These are phyloP conservation scores for Solanum rostratum DNA, from an alignment of 257 asterid species.

Conservation along the genomic window DNA sequence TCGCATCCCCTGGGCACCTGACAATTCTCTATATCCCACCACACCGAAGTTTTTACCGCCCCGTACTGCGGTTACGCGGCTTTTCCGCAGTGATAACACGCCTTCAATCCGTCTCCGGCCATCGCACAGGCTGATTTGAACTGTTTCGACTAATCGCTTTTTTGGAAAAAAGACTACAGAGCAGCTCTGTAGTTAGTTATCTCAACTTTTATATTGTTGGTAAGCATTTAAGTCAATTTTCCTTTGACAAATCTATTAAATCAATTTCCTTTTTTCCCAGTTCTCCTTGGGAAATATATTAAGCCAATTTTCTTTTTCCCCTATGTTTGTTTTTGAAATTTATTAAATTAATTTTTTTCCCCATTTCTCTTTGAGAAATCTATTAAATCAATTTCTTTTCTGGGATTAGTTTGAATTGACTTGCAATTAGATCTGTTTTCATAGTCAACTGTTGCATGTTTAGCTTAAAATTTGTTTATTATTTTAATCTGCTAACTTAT, in stretches of 20 bases:
- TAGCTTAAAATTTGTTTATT: neutral
- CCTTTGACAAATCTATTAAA: no score
- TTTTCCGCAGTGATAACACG: neutral
- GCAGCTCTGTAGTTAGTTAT: conserved; percentile 12
- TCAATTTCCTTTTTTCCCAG: neutral
- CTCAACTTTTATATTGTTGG: no score
- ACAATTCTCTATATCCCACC: neutral
- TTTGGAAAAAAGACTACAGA: neutral
- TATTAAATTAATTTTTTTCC: no score
- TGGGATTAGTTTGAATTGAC: neutral
- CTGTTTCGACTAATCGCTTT: neutral
- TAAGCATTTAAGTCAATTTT: neutral
- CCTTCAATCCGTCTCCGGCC: neutral
- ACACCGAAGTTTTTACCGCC: neutral
- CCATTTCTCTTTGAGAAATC: no score
- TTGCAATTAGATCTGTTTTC: neutral
- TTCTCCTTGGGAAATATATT: no score
- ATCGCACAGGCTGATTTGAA: neutral
- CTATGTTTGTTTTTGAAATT: no score
- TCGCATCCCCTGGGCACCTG: neutral
- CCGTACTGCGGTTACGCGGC: neutral
- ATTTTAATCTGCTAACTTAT: no score
- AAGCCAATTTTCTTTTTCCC: no score
- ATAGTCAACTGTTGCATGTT: neutral
- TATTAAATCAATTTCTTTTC: neutral